Evolutionary conservation across 2,329 filamentous ascomycete genomes (phyloP).

Genomic region (Didymella lethalis): DNA sequence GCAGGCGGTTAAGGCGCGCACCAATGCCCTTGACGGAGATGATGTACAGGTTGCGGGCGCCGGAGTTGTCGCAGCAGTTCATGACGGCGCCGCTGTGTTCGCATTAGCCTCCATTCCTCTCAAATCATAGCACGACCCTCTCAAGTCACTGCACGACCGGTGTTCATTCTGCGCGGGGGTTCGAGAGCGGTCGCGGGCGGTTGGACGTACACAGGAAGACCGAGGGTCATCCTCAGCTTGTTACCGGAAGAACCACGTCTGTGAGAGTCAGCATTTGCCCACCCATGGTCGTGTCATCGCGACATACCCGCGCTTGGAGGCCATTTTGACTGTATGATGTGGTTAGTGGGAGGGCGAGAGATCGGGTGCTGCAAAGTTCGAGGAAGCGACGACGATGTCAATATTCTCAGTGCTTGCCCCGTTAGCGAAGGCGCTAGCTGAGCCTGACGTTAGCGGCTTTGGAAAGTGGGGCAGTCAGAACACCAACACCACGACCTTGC

Average conservation of each 20-base stretch:
- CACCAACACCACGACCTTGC: conserved; percentile 13
- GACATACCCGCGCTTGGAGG: conserved; percentile 53
- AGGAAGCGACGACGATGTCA: conserved; percentile 1
- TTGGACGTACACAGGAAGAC: conserved; percentile 94
- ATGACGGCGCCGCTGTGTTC: conserved; percentile 89
- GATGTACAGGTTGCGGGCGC: conserved; percentile 99
- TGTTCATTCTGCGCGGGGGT: conserved; percentile 15
- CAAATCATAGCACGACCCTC: conserved; percentile 9
- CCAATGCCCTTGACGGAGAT: conserved; percentile 99
- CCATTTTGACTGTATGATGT: conserved; percentile 48
- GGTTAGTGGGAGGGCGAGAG: conserved; percentile 26
- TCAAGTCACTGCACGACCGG: conserved; percentile 12
- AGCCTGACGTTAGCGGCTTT: conserved; percentile 6
- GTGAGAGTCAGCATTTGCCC: conserved; percentile 39
- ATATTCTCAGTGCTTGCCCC: conserved; percentile 5
- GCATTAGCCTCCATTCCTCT: conserved; percentile 40
- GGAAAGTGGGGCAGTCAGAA: background rate
- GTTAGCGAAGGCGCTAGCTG: conserved; percentile 16
- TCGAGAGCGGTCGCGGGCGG: conserved; percentile 28
- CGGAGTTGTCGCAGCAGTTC: conserved; percentile 99
- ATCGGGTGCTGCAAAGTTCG: conserved; percentile 36
- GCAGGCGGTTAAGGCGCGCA: conserved; percentile 96
- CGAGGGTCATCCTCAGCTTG: conserved; percentile 99
- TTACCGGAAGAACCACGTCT: conserved; percentile 90
- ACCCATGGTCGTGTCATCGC: background rate